Evolutionary conservation across 2,329 filamentous ascomycete genomes (phyloP).

Genomic region (Colletotrichum eleusines): DNA sequence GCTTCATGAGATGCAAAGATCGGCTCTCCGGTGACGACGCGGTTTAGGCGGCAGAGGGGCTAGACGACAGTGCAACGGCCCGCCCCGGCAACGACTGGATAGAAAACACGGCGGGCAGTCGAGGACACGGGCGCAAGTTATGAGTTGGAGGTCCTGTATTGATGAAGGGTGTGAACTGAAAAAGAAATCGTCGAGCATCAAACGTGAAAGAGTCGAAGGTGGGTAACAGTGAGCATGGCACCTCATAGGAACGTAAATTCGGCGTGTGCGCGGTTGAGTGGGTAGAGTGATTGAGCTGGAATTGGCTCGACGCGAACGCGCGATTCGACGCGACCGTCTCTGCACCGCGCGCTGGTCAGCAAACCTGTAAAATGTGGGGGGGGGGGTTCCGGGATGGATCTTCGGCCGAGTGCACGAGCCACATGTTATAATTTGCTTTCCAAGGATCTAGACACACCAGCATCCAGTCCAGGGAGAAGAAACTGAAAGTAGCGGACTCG

Average conservation of each 20-base stretch:
- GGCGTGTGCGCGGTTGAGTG: background rate
- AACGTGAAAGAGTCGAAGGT: background rate
- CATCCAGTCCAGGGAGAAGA: background rate
- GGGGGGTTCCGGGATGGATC: background rate
- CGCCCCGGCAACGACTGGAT: background rate
- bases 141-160: background rate
- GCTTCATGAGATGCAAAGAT: conserved; percentile 49
- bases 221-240: conserved; percentile 6
- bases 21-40: conserved; percentile 1
- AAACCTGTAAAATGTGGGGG: background rate
- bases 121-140: background rate
- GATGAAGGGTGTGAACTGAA: background rate
- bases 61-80: conserved; percentile 4
- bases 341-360: conserved; percentile 5
- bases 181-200: background rate
- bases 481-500: background rate
- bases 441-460: too few species aligned
- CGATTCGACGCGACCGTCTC: conserved; percentile 23
- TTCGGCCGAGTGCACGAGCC: conserved; percentile 30
- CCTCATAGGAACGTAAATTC: conserved; percentile 1
- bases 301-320: conserved; percentile 29
- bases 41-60: background rate
- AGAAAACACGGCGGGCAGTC: background rate
- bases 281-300: conserved; percentile 17
- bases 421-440: background rate